phyloP scores from a whole-genome alignment of 371 early-diverging fungal species.

The Mucor indicus region DNA sequence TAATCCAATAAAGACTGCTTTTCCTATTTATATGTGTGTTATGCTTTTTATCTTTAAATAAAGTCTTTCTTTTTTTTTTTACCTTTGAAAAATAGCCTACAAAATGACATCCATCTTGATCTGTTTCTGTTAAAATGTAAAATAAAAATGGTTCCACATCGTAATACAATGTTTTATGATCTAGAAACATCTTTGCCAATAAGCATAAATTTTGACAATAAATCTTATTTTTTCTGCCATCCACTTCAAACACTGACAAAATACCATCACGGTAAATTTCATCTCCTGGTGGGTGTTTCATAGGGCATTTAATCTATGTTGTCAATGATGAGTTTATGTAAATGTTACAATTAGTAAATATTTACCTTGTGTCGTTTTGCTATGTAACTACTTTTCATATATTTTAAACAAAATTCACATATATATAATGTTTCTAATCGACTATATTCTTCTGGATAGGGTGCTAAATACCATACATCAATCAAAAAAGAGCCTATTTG shows the following conservation, averaged over 20 bases:
- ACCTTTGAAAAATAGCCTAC: conserved; percentile 99
- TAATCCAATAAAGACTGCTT: conserved; percentile 84
- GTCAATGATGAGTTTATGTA: conserved; percentile 87
- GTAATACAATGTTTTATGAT: conserved; percentile 99
- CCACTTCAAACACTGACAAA: conserved; percentile 92
- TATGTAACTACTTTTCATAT: conserved; percentile 78
- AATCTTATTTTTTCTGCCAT: conserved; percentile 92
- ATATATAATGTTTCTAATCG: conserved; percentile 70
- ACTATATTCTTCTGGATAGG: conserved; percentile 97
- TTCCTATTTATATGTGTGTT: conserved; percentile 71
- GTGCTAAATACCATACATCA: conserved; percentile 97
- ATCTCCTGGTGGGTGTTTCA: conserved; percentile 95
- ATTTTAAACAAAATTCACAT: conserved; percentile 98
- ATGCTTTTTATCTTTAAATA: background rate
- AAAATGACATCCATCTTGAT: conserved; percentile 84
- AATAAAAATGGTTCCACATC: conserved; percentile 99
- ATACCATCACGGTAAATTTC: conserved; percentile 95
- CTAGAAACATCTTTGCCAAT: conserved; percentile 97
- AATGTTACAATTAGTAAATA: background rate
- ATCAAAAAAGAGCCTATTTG: conserved; percentile 78
- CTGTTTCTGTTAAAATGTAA: conserved; percentile 88
- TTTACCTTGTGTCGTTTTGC: conserved; percentile 62
- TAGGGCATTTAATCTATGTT: conserved; percentile 82
- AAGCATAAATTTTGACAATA: conserved; percentile 99
- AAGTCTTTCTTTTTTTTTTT: conserved; percentile 56